Evolutionary conservation across 2,329 filamentous ascomycete species (phyloP), one percentile per base, ranked within the genome.

Genomic region (Venturia aucupariae): DNA sequence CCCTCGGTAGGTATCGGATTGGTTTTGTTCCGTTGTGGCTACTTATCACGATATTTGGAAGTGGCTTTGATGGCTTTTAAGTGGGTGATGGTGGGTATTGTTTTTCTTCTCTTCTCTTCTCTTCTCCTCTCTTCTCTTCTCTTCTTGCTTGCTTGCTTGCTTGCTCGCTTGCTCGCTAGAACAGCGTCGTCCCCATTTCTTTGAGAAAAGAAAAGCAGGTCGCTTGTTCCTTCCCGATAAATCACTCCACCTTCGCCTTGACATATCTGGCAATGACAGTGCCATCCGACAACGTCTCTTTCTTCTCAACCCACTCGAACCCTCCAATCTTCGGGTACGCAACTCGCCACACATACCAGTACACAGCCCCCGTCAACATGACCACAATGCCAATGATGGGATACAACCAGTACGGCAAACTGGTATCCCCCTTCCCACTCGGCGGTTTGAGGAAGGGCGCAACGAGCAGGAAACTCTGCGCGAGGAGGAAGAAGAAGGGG

Each of bases 331-430:
- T 69, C 4, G 68, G 68, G 69, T 68, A 70, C 27, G 69, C 55
- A 63, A 65, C 70, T 6, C 67, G 70, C 67, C 68, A 67, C 30
- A 65, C 66, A 13, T 64, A 54, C 73, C 73, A 75, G 69, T 78
- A 78, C 1, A 73, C 64, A 0, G 73, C 74, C 35, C 77, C 77
- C 0, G 70, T 64, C 2, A 74, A 30, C 51, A 79, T 66, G 7
- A 80, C 73, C 17, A 70, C 71, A 17, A 80, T 75, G 22, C 77
- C 77, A 1, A 80, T 71, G 24, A 78, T 71, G 0, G 78, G 76
- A 44, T 76, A 78, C 1, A 79, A 72, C 69, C 77, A 79, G 69
- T 78, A 80, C 1, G 78, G 77, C 39, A 79, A 73, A 10, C 72
- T 73, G 0, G 75, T 75, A 10, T 74, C 74, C 32, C 77, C 76